These are phyloP conservation scores for Blumeriella jaapii DNA, from an alignment of 2,329 filamentous ascomycete genomes.

Conservation along the genomic window DNA sequence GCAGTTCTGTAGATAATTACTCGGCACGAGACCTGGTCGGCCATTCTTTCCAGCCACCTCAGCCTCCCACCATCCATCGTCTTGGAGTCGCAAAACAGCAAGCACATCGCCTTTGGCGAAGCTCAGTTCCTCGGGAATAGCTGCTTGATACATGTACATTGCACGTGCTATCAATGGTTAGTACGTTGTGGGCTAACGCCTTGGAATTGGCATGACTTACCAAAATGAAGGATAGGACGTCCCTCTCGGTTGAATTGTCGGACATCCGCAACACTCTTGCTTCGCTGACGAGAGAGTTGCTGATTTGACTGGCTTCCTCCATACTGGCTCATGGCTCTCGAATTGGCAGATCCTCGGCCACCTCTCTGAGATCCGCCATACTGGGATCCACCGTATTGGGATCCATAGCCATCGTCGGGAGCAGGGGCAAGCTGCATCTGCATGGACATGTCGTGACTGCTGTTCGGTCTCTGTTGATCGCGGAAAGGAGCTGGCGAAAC, in stretches of 20 bases:
- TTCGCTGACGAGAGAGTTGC: conserved; percentile 41
- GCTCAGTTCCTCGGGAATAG: conserved; percentile 87
- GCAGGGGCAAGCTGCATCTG: conserved; percentile 54
- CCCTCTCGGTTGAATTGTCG: conserved; percentile 79
- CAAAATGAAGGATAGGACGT: conserved; percentile 80
- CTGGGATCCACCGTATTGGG: conserved; percentile 32
- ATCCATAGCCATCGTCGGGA: conserved; percentile 47
- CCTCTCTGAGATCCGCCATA: conserved; percentile 39
- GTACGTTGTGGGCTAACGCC: conserved; percentile 3
- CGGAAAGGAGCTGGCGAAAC: conserved; percentile 32
- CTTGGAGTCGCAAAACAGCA: conserved; percentile 79
- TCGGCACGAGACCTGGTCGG: conserved; percentile 53
- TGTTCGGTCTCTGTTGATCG: conserved; percentile 37
- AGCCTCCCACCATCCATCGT: conserved; percentile 99
- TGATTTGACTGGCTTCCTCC: conserved; percentile 29
- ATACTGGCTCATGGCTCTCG: conserved; percentile 42
- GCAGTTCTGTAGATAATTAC: conserved; percentile 46
- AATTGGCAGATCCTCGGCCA: conserved; percentile 34
- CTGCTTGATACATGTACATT: conserved; percentile 86
- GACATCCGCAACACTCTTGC: conserved; percentile 77
- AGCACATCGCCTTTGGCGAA: conserved; percentile 89
- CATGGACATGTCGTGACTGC: conserved; percentile 48
- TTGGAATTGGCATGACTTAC: conserved; percentile 46
- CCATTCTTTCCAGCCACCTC: conserved; percentile 63
- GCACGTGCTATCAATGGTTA: conserved; percentile 57